Base-by-base conservation (phyloP, 805 yeast species). In the Candida vaughaniae region DNA sequence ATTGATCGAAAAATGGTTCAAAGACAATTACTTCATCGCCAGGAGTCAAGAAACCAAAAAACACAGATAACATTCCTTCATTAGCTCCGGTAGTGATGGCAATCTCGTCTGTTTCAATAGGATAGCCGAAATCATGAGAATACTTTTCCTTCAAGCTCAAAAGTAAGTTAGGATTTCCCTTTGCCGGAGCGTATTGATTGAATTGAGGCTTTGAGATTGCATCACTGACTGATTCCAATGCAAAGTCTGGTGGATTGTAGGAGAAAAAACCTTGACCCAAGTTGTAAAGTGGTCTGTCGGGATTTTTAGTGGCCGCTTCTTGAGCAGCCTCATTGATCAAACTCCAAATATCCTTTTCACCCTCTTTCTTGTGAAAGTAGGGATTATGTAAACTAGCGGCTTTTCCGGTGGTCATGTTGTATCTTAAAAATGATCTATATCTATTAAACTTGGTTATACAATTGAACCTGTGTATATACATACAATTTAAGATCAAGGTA, bases 211-310 rank as follows among this genome's bases (percentile, higher is more conserved):
- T 69, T 37, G 78, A 80, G 30, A 89, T 69, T 0, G 96, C 91
- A 29, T 74, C 71, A 46, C 80, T 77, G 12, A 91, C 95, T 5
- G 96, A 95, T 8, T 79, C 73, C 41, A 85, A 70, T 11, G 95
- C 96, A 62, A 93, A 93, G n/a, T 80, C 76, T 1, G 99, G 99
- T 3, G 99, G 99, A 20, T 90, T 77, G 59, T 91, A 93, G 2
- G 96, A 88, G 69, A 93, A 93, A 64, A 93, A 93, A 2, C 99
- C 99, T 61, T 93, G 99, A 22, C 99, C 99, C 40, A 93, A 73
- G 52, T 93, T 93, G 43, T 83, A 82, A 38, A 91, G 79, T 36
- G 87, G 85, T 50, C 83, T 73, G n/a, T 88, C 89, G 4, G 49
- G 47, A 25, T 77, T 59, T 31, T 78, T 80, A 27, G 64, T 64